Percentiles rank a stretch among this genome's conserved stretches.
These are phyloP conservation scores for Leavenworthia alabamica DNA, from an alignment of 345 rosid species.

Conservation along the genomic window DNA sequence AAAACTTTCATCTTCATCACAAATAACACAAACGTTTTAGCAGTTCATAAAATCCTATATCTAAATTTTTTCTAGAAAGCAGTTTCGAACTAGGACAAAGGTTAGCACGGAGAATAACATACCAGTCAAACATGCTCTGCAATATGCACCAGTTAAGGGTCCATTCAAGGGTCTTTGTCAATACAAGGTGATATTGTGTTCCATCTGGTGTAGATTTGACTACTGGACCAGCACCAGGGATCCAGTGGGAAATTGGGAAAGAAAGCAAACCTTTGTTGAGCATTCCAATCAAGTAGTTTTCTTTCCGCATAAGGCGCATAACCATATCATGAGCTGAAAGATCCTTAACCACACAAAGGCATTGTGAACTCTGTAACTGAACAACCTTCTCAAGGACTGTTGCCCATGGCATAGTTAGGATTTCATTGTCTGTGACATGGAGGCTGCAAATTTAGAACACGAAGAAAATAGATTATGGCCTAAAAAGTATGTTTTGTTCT, in stretches of 20 bases:
- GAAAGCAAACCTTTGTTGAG: slow-evolving; percentile 94
- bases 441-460: slow-evolving; percentile 56
- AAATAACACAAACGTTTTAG: not conserved
- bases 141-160: slow-evolving; percentile 96
- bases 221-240: slow-evolving; percentile 93
- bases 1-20: not conserved
- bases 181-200: slow-evolving; percentile 45
- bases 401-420: slow-evolving; percentile 93
- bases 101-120: slow-evolving; percentile 19
- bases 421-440: slow-evolving; percentile 80
- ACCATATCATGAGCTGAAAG: slow-evolving; percentile 93
- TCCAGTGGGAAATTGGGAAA: slow-evolving; percentile 74
- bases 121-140: slow-evolving; percentile 99
- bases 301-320: slow-evolving; percentile 97
- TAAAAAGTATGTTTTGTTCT: not conserved
- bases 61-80: not conserved
- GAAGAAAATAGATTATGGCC: not conserved
- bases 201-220: slow-evolving; percentile 53
- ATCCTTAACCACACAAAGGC: slow-evolving; percentile 90
- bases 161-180: slow-evolving; percentile 97
- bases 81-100: not conserved
- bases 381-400: slow-evolving; percentile 89
- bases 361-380: slow-evolving; percentile 62
- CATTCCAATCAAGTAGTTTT: slow-evolving; percentile 97
- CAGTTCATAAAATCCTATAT: not conserved